Evolutionary conservation across 164 flowering plant genomes (phyloP).

Genomic region (Vitis riparia): DNA sequence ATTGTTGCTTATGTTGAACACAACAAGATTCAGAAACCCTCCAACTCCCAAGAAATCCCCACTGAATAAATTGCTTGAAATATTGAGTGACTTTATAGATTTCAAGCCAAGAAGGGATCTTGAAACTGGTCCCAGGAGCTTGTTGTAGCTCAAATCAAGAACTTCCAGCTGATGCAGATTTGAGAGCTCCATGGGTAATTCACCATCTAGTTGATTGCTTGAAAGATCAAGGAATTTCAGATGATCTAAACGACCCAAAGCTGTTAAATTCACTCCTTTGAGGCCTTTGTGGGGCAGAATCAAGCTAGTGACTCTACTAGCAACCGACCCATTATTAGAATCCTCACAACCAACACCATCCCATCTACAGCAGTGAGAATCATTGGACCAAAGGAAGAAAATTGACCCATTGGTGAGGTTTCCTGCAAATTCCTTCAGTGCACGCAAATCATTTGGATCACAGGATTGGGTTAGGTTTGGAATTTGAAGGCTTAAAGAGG

Average conservation of each 20-base stretch:
- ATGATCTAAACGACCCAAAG: slow-evolving; percentile 50
- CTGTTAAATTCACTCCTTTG: slow-evolving; percentile 48
- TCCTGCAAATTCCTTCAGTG: slow-evolving; percentile 61
- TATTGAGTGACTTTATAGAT: slow-evolving; percentile 45
- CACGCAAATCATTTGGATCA: slow-evolving; percentile 50
- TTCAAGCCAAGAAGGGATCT: slow-evolving; percentile 35
- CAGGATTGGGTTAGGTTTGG: slow-evolving; percentile 26
- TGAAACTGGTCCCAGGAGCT: slow-evolving; percentile 44
- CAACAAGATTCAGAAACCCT: slow-evolving; percentile 38
- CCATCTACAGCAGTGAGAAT: slow-evolving; percentile 70
- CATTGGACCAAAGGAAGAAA: slow-evolving; percentile 43
- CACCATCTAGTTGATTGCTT: slow-evolving; percentile 52
- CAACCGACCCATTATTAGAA: slow-evolving; percentile 16
- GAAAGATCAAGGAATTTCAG: slow-evolving; percentile 71
- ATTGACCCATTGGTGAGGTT: slow-evolving; percentile 53
- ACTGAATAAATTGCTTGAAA: slow-evolving; percentile 63
- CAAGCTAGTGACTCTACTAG: slow-evolving; percentile 47
- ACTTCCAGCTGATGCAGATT: slow-evolving; percentile 50
- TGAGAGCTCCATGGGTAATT: slow-evolving; percentile 53
- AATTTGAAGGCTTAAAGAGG: slow-evolving; percentile 30
- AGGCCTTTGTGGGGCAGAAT: slow-evolving; percentile 46
- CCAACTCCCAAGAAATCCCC: slow-evolving; percentile 42
- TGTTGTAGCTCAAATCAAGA: slow-evolving; percentile 78
- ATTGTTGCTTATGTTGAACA: slow-evolving; percentile 68
- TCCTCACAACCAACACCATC: slow-evolving; percentile 64